phyloP scores from a whole-genome alignment of 1,284 basidiomycete genomes.

The Puccinia brachypodii region DNA sequence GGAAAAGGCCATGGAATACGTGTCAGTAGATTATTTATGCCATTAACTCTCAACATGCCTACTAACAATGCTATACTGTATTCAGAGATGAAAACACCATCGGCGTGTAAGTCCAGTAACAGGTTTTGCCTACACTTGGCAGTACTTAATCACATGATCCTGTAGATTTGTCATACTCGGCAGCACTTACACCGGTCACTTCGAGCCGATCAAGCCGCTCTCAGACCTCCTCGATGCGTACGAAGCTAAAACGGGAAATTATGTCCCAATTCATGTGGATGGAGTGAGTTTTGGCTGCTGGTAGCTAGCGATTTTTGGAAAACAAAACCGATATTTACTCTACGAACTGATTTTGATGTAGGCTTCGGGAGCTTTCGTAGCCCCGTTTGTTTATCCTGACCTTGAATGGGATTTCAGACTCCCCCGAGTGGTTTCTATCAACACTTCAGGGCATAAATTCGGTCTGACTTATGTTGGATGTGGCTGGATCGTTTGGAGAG shows the following conservation, averaged over 20 bases:
- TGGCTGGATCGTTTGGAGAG: conserved; percentile 83
- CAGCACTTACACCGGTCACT: conserved; percentile 85
- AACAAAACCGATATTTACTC: conserved; percentile 4
- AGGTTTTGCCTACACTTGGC: conserved; percentile 53
- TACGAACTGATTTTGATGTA: conserved; percentile 64
- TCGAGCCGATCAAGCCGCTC: conserved; percentile 88
- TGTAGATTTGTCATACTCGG: conserved; percentile 55
- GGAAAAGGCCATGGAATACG: conserved; percentile 77
- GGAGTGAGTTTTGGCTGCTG: conserved; percentile 54
- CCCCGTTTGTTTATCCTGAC: conserved; percentile 76
- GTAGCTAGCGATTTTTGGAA: neutral
- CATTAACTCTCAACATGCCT: conserved; percentile 52
- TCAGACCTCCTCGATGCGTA: conserved; percentile 79
- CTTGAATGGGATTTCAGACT: conserved; percentile 82
- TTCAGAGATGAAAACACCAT: conserved; percentile 60
- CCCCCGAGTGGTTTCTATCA: conserved; percentile 83
- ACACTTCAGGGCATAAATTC: conserved; percentile 81
- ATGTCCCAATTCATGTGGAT: conserved; percentile 68
- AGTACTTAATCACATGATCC: conserved; percentile 50
- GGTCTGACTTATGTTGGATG: conserved; percentile 83
- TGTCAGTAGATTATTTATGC: conserved; percentile 73
- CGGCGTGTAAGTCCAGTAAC: conserved; percentile 72
- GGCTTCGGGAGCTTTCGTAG: conserved; percentile 78
- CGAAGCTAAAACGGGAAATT: conserved; percentile 71
- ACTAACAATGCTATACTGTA: neutral